Percentiles rank a stretch among this genome's conserved stretches.
These are phyloP conservation scores for Scheffersomyces titani DNA, from an alignment of 1,139 yeast genomes.

Conservation along the genomic window DNA sequence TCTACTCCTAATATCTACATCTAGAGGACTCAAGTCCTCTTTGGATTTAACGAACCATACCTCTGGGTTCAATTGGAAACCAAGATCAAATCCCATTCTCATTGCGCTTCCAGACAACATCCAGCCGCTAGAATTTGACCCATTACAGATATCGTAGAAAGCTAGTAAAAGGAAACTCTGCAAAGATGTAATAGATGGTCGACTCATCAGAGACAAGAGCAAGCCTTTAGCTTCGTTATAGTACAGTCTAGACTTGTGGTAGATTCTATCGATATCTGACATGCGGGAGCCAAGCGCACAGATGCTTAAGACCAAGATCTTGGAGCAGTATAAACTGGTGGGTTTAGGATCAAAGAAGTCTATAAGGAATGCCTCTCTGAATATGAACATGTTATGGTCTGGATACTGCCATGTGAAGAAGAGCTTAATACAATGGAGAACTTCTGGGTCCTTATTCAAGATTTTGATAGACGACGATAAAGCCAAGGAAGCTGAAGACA, in stretches of 20 bases:
- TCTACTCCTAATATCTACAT: conserved; percentile 57
- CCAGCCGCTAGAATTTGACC: conserved; percentile 62
- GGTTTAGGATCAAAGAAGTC: conserved; percentile 56
- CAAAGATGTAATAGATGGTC: conserved; percentile 44
- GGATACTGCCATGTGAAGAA: conserved; percentile 70
- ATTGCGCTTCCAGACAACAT: conserved; percentile 61
- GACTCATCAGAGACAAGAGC: conserved; percentile 40
- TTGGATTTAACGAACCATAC: conserved; percentile 49
- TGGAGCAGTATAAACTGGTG: conserved; percentile 51
- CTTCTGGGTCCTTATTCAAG: conserved; percentile 41
- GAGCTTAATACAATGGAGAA: conserved; percentile 51
- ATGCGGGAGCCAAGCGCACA: conserved; percentile 59
- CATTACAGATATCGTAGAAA: conserved; percentile 58
- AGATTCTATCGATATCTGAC: conserved; percentile 44
- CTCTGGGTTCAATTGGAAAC: conserved; percentile 63
- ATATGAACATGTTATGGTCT: conserved; percentile 61
- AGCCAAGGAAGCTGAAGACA: conserved; percentile 9
- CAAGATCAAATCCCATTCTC: conserved; percentile 65
- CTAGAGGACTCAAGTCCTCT: conserved; percentile 35
- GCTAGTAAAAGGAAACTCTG: conserved; percentile 55
- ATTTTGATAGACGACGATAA: conserved; percentile 15
- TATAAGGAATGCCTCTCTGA: conserved; percentile 62
- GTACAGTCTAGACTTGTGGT: conserved; percentile 38
- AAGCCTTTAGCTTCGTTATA: conserved; percentile 48
- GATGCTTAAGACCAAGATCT: conserved; percentile 51